phyloP scores from a whole-genome alignment of 345 rosid species.

The Acer campestre region DNA sequence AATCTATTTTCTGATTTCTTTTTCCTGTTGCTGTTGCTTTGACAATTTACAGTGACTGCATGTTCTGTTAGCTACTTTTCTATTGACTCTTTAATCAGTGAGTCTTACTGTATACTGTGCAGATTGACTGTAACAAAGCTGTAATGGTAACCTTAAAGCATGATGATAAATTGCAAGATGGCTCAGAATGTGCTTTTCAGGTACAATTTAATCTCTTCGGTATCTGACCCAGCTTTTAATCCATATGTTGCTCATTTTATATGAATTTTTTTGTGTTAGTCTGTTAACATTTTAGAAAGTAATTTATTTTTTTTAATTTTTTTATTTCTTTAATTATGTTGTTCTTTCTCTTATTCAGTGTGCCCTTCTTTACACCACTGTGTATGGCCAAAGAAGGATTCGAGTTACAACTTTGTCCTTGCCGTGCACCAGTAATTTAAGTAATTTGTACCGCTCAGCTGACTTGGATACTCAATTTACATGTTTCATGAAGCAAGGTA shows the following conservation, averaged over 20 bases:
- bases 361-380: conserved; percentile 93
- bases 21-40: not conserved
- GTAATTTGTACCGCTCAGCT: conserved; percentile 89
- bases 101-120: conserved; percentile 34
- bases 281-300: not conserved
- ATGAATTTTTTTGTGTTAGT: conserved; percentile 19
- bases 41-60: not conserved
- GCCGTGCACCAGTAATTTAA: conserved; percentile 88
- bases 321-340: conserved; percentile 13
- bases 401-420: conserved; percentile 85
- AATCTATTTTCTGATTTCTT: not conserved
- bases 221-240: conserved; percentile 7
- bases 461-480: conserved; percentile 95
- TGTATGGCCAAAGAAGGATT: conserved; percentile 94
- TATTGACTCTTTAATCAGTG: conserved; percentile 22
- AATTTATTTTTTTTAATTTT: not conserved
- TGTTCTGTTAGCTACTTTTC: conserved; percentile 7
- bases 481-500: conserved; percentile 97
- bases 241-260: not conserved
- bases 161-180: conserved; percentile 95
- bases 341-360: conserved; percentile 57
- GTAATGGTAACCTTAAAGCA: conserved; percentile 90
- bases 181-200: conserved; percentile 94
- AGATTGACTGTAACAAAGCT: conserved; percentile 94
- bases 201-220: conserved; percentile 37